These are phyloP conservation scores for Citrus mangshanensis DNA, from an alignment of 345 rosid species.

Conservation along the genomic window DNA sequence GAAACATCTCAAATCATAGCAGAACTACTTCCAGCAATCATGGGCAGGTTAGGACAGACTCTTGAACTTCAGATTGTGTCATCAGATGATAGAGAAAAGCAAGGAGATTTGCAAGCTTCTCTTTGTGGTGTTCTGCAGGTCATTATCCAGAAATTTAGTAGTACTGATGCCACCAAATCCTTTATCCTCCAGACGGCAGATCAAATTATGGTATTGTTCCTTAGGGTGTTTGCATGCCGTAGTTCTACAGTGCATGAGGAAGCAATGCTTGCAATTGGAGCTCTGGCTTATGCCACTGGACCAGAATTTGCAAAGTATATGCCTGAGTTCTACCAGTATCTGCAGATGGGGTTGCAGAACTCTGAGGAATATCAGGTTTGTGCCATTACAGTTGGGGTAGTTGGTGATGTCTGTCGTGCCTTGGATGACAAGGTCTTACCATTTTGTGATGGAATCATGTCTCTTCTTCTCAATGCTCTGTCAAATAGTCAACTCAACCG, in stretches of 20 bases:
- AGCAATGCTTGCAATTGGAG: constrained; percentile 98
- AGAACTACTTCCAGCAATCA: constrained; percentile 77
- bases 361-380: constrained; percentile 94
- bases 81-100: constrained; percentile 86
- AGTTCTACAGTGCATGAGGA: constrained; percentile 98
- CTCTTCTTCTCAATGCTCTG: constrained; percentile 65
- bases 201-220: constrained; percentile 80
- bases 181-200: constrained; percentile 66
- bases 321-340: constrained; percentile 69
- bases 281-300: constrained; percentile 91
- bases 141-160: constrained; percentile 80
- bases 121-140: constrained; percentile 95
- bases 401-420: constrained; percentile 91
- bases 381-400: constrained; percentile 82
- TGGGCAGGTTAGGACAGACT: constrained; percentile 67
- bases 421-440: constrained; percentile 72
- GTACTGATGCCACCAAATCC: constrained; percentile 59
- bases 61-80: constrained; percentile 66
- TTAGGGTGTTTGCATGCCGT: constrained; percentile 79
- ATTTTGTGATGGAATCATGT: constrained; percentile 86
- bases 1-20: constrained; percentile 63
- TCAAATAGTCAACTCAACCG: constrained; percentile 73
- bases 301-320: constrained; percentile 73
- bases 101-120: constrained; percentile 86
- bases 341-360: constrained; percentile 91